phyloP scores from a whole-genome alignment of 192 early-diverging fungal species.

The Dispira simplex region DNA sequence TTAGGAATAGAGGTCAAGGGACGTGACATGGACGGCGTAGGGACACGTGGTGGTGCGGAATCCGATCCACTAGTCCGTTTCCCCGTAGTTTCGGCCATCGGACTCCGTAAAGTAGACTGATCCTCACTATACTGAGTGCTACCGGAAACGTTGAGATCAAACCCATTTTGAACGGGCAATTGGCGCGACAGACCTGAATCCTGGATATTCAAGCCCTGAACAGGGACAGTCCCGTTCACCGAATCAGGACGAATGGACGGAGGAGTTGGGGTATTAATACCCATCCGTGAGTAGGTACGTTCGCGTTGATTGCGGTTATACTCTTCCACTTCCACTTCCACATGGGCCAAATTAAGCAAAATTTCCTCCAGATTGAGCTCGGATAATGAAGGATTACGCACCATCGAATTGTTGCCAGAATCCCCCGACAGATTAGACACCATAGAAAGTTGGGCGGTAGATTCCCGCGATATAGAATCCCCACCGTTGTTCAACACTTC shows the following conservation, averaged over 20 bases:
- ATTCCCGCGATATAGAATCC: not conserved
- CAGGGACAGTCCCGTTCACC: no score
- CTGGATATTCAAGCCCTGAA: not conserved
- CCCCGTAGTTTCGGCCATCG: no score
- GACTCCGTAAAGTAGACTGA: not conserved
- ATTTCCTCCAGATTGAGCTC: constrained; percentile 9
- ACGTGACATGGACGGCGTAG: not conserved
- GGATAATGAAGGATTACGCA: not conserved
- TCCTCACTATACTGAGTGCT: not conserved
- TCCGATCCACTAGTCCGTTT: no score
- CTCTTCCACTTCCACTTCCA: constrained; percentile 4
- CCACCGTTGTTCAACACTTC: no score
- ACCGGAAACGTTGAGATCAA: constrained; percentile 4
- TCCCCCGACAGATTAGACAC: not conserved
- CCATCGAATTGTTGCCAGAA: not conserved
- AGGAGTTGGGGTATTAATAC: no score
- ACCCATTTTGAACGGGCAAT: not conserved
- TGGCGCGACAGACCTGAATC: not conserved
- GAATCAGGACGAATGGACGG: no score
- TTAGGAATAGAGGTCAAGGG: not conserved
- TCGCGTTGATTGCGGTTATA: not conserved
- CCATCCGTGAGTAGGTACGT: no score
- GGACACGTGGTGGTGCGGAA: no score
- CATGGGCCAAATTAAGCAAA: constrained; percentile 8
- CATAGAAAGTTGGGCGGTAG: not conserved